These are phyloP conservation scores for Naganishia vishniacii DNA, from an alignment of 768 basidiomycete species.

Conservation along the genomic window DNA sequence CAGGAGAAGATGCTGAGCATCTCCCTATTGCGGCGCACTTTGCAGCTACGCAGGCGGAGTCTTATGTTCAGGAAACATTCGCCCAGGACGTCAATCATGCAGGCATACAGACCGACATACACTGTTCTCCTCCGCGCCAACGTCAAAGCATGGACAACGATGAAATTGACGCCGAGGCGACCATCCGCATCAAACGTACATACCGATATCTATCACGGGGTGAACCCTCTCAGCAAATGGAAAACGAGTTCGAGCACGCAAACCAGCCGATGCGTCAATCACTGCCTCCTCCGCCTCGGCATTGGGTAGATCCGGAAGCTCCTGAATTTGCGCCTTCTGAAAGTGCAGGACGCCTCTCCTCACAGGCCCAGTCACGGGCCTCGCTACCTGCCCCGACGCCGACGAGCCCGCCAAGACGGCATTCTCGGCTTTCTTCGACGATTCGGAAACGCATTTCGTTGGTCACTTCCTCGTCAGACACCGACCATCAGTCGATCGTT, in stretches of 20 bases:
- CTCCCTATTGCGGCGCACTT: constrained; percentile 87
- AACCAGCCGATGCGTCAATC: not conserved
- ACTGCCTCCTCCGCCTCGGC: not conserved
- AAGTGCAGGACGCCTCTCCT: not conserved
- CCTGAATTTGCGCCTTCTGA: not conserved
- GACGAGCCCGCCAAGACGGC: not conserved
- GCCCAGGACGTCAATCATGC: not conserved
- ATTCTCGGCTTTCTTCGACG: not conserved
- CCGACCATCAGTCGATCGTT: constrained; percentile 1
- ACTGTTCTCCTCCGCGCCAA: not conserved
- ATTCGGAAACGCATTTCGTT: constrained; percentile 17
- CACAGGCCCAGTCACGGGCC: not conserved
- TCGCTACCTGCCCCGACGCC: not conserved
- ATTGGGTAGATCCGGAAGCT: not conserved
- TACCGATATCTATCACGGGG: constrained; percentile 9
- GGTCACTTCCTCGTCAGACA: not conserved
- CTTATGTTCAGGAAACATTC: not conserved
- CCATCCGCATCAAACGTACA: constrained; percentile 16
- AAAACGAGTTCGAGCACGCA: too few species aligned
- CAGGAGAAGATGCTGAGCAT: constrained; percentile 55
- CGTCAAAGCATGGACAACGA: not conserved
- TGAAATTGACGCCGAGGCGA: constrained; percentile 7
- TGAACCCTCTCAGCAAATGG: not conserved
- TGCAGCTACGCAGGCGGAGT: constrained; percentile 50
- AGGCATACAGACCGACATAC: not conserved